Evolutionary conservation across 805 yeast genomes (phyloP).

Genomic region (Priceomyces carsonii): DNA sequence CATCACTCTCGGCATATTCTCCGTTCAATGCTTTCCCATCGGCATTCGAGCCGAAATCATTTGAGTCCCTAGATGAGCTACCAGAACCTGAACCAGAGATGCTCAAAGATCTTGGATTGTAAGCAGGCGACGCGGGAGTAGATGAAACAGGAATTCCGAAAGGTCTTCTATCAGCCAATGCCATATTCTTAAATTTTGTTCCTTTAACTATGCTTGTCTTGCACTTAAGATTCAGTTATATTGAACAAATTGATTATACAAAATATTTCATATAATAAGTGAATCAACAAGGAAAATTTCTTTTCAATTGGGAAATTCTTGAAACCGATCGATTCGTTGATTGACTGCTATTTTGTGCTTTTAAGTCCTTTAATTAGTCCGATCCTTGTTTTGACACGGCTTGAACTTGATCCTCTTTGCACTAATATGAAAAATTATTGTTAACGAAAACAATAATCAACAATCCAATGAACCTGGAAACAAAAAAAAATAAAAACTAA

Average conservation of each 20-base stretch:
- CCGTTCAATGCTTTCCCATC: slow-evolving; percentile 19
- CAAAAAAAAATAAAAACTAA: slow-evolving; percentile 1
- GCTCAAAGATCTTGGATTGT: slow-evolving; percentile 30
- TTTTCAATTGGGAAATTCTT: slow-evolving; percentile 2
- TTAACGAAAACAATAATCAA: slow-evolving; percentile 3
- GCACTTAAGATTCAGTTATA: slow-evolving; percentile 6
- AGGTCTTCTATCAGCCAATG: slow-evolving; percentile 68
- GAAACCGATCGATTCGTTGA: background rate
- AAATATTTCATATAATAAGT: slow-evolving; percentile 5
- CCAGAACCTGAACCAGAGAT: slow-evolving; percentile 11
- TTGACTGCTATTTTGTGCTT: background rate
- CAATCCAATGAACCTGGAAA: slow-evolving; percentile 1
- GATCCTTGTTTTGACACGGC: slow-evolving; percentile 1
- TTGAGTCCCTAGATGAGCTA: slow-evolving; percentile 9
- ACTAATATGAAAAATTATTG: slow-evolving; percentile 1
- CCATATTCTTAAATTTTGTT: slow-evolving; percentile 42
- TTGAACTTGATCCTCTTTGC: slow-evolving; percentile 3
- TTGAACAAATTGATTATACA: slow-evolving; percentile 1
- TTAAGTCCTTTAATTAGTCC: too few relatives aligned
- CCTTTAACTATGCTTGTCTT: slow-evolving; percentile 6
- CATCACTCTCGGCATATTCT: slow-evolving; percentile 13
- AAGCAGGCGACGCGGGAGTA: slow-evolving; percentile 46
- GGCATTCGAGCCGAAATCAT: slow-evolving; percentile 9
- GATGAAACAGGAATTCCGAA: slow-evolving; percentile 53
- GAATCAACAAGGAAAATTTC: slow-evolving; percentile 1